phyloP scores from a whole-genome alignment of 1,284 basidiomycete species.

The Ganoderma lingzhi region DNA sequence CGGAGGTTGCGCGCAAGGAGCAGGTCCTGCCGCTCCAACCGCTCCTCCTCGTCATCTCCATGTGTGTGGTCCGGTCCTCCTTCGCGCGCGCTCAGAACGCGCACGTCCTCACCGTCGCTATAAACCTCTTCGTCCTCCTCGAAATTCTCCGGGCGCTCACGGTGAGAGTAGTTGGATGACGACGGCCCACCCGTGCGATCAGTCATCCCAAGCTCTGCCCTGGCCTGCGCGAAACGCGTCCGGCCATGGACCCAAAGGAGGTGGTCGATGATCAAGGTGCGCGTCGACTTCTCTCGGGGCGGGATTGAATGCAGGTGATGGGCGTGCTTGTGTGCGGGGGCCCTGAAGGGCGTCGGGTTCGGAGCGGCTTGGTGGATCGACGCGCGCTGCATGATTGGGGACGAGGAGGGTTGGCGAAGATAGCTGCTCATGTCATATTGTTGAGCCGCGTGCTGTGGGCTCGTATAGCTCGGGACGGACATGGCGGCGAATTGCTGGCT shows the following conservation, averaged over 20 bases:
- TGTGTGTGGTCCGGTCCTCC: slow-evolving; percentile 59
- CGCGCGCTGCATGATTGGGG: slow-evolving; percentile 39
- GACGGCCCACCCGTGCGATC: slow-evolving; percentile 73
- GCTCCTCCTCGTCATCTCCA: slow-evolving; percentile 66
- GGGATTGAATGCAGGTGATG: slow-evolving; percentile 81
- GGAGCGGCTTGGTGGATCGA: slow-evolving; percentile 25
- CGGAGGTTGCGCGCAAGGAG: slow-evolving; percentile 66
- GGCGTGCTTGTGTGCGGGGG: slow-evolving; percentile 74
- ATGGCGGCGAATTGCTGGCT: slow-evolving; percentile 8
- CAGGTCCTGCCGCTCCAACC: slow-evolving; percentile 64
- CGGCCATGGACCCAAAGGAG: slow-evolving; percentile 83
- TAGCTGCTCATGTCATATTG: slow-evolving; percentile 33
- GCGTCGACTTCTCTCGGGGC: slow-evolving; percentile 79
- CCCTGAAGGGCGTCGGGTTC: slow-evolving; percentile 50
- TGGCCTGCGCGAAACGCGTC: slow-evolving; percentile 82
- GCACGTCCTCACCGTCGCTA: slow-evolving; percentile 70
- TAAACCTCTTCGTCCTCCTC: slow-evolving; percentile 72
- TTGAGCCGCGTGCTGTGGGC: slow-evolving; percentile 24
- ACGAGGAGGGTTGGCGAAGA: slow-evolving; percentile 41
- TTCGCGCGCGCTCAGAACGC: slow-evolving; percentile 58
- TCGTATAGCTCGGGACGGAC: slow-evolving; percentile 27
- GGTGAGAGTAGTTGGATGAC: slow-evolving; percentile 61
- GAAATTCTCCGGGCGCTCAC: slow-evolving; percentile 74
- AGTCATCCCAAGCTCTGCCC: slow-evolving; percentile 84
- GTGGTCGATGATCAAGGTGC: slow-evolving; percentile 84